Evolutionary conservation across 768 basidiomycete species (phyloP), one percentile per base, ranked within the genome.

Genomic region (Tricholomella constricta): DNA sequence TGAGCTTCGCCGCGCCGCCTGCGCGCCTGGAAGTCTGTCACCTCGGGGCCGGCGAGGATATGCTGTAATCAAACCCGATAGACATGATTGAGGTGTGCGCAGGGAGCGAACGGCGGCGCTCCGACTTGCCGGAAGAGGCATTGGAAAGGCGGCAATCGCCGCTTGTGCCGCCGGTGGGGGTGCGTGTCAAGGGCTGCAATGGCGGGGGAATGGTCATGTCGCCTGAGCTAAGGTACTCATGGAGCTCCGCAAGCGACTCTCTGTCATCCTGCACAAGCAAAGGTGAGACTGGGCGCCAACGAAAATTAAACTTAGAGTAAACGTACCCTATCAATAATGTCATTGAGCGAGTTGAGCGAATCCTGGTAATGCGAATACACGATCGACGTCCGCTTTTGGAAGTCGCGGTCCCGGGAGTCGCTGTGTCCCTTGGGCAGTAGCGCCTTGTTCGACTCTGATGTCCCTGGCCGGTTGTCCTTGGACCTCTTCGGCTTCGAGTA

Each of bases 1-100:
- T 86, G 54, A 94, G 77, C 74, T 94, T 94, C 56, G 91, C 90
- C 4, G 90, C 91, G 52, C 85, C 83, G 75, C 48, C 91, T 76
- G 42, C 90, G 84, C 51, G 78, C 67, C 67, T 92, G 87, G 76
- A 93, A 92, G 54, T 78, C 72, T 12, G 72, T 72, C 54, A 75
- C 56, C 10, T 81, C 76, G 3, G 79, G 73, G 52, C 76, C 22
- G 77, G 67, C 17, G 78, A 59, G 15, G 69, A 40, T 23, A 74
- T 31, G 47, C 70, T 77, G 61, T 71, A 72, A 49, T 84, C 82
- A 14, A 85, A 83, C 17, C 77, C 67, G 40, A 87, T 66, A 14
- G 87, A 88, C 5, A 78, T 67, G 59, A 81, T 71, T 29, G 88
- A 89, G 2, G 85, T 76, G 49, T 78, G 79, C 8, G 79, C 73